A percentile compares a stretch with the other conserved stretches of the same genome.
phyloP scores from a whole-genome alignment of 1,284 basidiomycete genomes.

The Puccinia novopanici region DNA sequence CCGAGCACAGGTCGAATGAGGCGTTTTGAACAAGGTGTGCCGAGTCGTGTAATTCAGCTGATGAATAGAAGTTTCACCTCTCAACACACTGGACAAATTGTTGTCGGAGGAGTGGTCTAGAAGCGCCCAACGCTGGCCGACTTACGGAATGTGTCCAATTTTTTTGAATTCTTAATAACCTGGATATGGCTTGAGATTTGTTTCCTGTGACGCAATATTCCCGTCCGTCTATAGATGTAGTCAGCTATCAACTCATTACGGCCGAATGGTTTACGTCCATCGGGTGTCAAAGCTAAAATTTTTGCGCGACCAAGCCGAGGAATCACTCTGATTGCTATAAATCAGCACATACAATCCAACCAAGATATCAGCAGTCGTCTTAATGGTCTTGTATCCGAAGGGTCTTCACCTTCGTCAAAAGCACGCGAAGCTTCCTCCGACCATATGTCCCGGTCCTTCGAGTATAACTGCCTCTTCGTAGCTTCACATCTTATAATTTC shows the following conservation, averaged over 20 bases:
- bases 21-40: not conserved
- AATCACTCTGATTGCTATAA: conserved; percentile 59
- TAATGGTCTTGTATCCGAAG: not conserved
- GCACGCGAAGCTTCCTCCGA: conserved; percentile 36
- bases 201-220: conserved; percentile 58
- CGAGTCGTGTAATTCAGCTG: conserved; percentile 17
- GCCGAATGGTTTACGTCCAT: conserved; percentile 62
- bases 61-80: not conserved
- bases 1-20: conserved; percentile 33
- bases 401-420: conserved; percentile 27
- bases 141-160: conserved; percentile 58
- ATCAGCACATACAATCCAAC: not conserved
- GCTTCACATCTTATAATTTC: conserved; percentile 24
- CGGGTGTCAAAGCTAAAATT: conserved; percentile 59
- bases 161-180: conserved; percentile 59
- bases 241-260: conserved; percentile 64
- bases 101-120: not conserved
- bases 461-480: conserved; percentile 19
- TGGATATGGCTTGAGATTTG: conserved; percentile 60
- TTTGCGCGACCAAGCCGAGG: conserved; percentile 63
- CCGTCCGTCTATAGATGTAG: conserved; percentile 62
- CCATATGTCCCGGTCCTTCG: conserved; percentile 36
- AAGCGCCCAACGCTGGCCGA: not conserved
- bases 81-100: not conserved
- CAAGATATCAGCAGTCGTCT: not conserved